Evolutionary conservation across 352 stramenopile genomes (phyloP).

Genomic region (Pythium myriotylum): DNA sequence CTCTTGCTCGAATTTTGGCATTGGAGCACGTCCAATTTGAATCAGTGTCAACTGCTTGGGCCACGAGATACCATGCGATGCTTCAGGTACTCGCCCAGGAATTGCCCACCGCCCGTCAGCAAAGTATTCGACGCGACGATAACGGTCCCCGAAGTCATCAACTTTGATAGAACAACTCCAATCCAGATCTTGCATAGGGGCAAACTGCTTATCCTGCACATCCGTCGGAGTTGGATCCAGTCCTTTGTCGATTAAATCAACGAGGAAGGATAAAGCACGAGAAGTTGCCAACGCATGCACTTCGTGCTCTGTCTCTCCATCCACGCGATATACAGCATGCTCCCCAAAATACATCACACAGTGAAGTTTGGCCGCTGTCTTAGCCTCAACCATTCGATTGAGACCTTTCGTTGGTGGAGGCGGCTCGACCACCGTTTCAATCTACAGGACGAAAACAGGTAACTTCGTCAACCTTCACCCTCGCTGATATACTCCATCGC

Average conservation of each 20-base stretch:
- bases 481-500: no score
- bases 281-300: slow-evolving; percentile 53
- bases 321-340: slow-evolving; percentile 53
- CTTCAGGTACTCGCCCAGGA: slow-evolving; percentile 32
- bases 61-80: slow-evolving; percentile 27
- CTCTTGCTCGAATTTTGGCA: slow-evolving; percentile 47
- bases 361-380: slow-evolving; percentile 13
- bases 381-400: slow-evolving; percentile 16
- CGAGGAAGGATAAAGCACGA: slow-evolving; percentile 57
- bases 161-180: slow-evolving; percentile 61
- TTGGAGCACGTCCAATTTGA: slow-evolving; percentile 44
- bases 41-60: slow-evolving; percentile 34
- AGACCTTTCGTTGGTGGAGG: slow-evolving; percentile 1
- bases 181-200: slow-evolving; percentile 23
- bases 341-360: slow-evolving; percentile 43
- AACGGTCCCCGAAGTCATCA: slow-evolving; percentile 49
- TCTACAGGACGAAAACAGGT: no score
- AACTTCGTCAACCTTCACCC: no score
- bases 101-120: slow-evolving; percentile 60
- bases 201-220: slow-evolving; percentile 28
- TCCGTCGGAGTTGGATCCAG: slow-evolving; percentile 52
- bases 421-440: slow-evolving; percentile 11
- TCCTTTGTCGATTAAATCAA: slow-evolving; percentile 71
- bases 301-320: slow-evolving; percentile 51
- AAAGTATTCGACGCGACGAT: slow-evolving; percentile 47